Evolutionary conservation across 2,329 filamentous ascomycete species (phyloP).

Genomic region (Blumeria graminis): DNA sequence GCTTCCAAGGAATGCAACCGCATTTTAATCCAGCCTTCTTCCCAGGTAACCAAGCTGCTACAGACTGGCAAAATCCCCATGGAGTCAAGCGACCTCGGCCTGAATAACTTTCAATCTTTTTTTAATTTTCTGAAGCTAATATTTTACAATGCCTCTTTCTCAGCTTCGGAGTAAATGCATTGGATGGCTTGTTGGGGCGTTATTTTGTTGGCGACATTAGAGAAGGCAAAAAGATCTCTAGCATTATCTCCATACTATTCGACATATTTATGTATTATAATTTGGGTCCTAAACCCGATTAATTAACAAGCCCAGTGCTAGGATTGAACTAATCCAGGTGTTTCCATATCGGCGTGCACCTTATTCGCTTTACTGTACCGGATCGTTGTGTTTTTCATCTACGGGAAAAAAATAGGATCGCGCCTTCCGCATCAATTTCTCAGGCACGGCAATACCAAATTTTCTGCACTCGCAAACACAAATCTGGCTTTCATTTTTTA

Average conservation of each 20-base stretch:
- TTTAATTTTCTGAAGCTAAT: background rate
- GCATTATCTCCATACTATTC: background rate
- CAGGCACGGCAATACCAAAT: no score
- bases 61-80: constrained; percentile 55
- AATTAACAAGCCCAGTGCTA: no score
- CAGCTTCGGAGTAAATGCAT: background rate
- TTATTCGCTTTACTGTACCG: no score
- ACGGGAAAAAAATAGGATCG: no score
- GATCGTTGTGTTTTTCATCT: no score
- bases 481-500: no score
- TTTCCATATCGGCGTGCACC: no score
- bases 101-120: constrained; percentile 20
- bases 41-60: constrained; percentile 22
- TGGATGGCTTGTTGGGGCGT: background rate
- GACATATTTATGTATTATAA: no score
- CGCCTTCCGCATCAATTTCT: no score
- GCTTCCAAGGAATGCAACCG: constrained; percentile 43
- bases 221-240: background rate
- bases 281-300: no score
- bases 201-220: background rate
- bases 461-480: no score
- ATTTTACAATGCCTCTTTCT: constrained; percentile 1
- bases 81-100: constrained; percentile 57
- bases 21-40: constrained; percentile 59
- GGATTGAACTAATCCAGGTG: no score